These are phyloP conservation scores for Potentilla sterilis DNA, from an alignment of 306 rosid genomes.

Conservation along the genomic window DNA sequence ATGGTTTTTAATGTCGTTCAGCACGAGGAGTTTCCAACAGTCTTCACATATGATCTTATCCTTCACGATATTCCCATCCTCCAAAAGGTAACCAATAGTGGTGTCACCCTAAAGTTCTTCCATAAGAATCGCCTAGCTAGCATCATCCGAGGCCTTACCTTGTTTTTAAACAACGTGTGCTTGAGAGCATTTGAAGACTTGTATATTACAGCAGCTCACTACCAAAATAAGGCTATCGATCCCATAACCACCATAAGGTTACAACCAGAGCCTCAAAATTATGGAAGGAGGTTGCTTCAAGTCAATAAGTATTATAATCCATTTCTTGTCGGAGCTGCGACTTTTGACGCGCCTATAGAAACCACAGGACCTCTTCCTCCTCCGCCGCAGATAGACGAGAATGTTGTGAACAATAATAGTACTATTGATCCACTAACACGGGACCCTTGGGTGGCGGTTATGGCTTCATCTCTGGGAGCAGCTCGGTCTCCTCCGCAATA, in stretches of 20 bases:
- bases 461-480: no score
- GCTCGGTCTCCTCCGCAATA: neutral
- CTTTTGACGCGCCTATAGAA: neutral
- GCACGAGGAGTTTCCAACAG: slow-evolving; percentile 13
- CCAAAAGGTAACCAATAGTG: slow-evolving; percentile 27
- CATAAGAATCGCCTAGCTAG: slow-evolving; percentile 25
- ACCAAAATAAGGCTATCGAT: neutral
- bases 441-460: no score
- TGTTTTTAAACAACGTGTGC: slow-evolving; percentile 39
- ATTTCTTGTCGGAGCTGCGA: neutral
- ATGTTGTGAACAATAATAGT: neutral
- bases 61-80: slow-evolving; percentile 32
- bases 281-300: neutral
- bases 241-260: neutral
- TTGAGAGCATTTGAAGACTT: slow-evolving; percentile 49
- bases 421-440: neutral
- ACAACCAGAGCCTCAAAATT: neutral
- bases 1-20: slow-evolving; percentile 37
- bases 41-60: neutral
- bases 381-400: no score
- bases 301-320: neutral
- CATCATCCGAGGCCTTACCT: slow-evolving; percentile 19
- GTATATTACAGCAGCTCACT: neutral
- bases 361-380: slow-evolving; percentile 7
- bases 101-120: slow-evolving; percentile 36